Conservation (phyloP, 1,139 yeast genomes). For the Blastobotrys buckinghamii region DNA sequence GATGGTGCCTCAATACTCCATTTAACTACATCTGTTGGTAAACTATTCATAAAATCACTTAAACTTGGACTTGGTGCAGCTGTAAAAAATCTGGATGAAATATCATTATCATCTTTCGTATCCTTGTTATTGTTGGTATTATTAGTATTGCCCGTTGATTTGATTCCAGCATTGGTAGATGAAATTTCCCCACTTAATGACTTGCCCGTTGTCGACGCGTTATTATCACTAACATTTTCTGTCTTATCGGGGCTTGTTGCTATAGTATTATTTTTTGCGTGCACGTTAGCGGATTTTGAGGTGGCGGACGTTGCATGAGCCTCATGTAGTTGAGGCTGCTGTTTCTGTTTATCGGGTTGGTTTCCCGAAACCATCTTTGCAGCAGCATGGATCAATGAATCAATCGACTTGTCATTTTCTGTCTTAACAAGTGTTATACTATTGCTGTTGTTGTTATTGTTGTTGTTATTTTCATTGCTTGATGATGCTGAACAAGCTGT, state of each 20-base stretch:
- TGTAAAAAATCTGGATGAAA: neutral
- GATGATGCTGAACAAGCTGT: neutral
- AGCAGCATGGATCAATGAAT: slow-evolving; percentile 11
- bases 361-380: slow-evolving; percentile 6
- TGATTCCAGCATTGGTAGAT: neutral
- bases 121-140: neutral
- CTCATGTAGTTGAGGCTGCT: neutral
- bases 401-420: slow-evolving; percentile 8
- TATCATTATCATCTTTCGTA: too few species aligned
- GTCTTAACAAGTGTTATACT: neutral
- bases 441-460: neutral
- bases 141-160: neutral
- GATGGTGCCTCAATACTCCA: slow-evolving; percentile 2
- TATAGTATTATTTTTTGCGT: neutral
- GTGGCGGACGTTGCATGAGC: slow-evolving; percentile 7
- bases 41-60: slow-evolving; percentile 2
- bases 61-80: slow-evolving; percentile 1
- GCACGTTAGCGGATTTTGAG: too few species aligned
- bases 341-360: neutral
- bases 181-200: neutral
- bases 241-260: neutral
- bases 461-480: neutral
- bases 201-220: neutral
- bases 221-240: neutral
- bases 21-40: neutral